These are phyloP conservation scores for Noccaea caerulescens DNA, from an alignment of 345 rosid genomes.

Conservation along the genomic window DNA sequence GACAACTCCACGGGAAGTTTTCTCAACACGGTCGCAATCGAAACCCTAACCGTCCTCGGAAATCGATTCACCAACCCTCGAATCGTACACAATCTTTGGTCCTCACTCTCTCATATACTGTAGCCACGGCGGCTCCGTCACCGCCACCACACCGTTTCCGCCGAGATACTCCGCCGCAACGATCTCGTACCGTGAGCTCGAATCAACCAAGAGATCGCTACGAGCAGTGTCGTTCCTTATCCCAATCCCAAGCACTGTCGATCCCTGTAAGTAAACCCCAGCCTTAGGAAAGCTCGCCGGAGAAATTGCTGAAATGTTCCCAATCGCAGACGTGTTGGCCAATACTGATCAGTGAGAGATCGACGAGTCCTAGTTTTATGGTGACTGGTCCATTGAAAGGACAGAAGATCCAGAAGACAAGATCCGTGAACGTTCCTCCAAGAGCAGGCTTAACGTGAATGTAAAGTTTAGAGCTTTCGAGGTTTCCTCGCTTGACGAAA, in stretches of 20 bases:
- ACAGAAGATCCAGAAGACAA: slow-evolving; percentile 86
- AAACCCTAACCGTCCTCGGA: slow-evolving; percentile 49
- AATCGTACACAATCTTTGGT: slow-evolving; percentile 62
- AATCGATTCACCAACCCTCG: slow-evolving; percentile 54
- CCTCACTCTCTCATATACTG: slow-evolving; percentile 94
- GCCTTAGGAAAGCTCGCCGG: slow-evolving; percentile 74
- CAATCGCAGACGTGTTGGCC: slow-evolving; percentile 95
- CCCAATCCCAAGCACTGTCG: slow-evolving; percentile 64
- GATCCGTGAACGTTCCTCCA: slow-evolving; percentile 86
- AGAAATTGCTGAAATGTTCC: slow-evolving; percentile 94
- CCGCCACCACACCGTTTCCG: slow-evolving; percentile 42
- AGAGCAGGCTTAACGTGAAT: slow-evolving; percentile 78
- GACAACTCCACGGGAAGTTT: slow-evolving; percentile 69
- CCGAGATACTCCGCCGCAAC: slow-evolving; percentile 77
- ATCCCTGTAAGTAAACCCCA: slow-evolving; percentile 74
- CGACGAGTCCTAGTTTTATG: slow-evolving; percentile 61
- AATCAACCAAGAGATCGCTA: slow-evolving; percentile 57
- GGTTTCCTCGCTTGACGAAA: slow-evolving; percentile 58
- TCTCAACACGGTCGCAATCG: slow-evolving; percentile 46
- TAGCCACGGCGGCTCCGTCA: slow-evolving; percentile 74
- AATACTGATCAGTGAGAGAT: slow-evolving; percentile 53
- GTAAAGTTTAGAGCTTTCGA: slow-evolving; percentile 75
- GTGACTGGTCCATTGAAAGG: slow-evolving; percentile 93
- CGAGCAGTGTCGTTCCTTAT: slow-evolving; percentile 69
- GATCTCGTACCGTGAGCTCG: slow-evolving; percentile 67